Conservation (phyloP, 2,329 filamentous ascomycete genomes). For the Epichloe gansuensis region DNA sequence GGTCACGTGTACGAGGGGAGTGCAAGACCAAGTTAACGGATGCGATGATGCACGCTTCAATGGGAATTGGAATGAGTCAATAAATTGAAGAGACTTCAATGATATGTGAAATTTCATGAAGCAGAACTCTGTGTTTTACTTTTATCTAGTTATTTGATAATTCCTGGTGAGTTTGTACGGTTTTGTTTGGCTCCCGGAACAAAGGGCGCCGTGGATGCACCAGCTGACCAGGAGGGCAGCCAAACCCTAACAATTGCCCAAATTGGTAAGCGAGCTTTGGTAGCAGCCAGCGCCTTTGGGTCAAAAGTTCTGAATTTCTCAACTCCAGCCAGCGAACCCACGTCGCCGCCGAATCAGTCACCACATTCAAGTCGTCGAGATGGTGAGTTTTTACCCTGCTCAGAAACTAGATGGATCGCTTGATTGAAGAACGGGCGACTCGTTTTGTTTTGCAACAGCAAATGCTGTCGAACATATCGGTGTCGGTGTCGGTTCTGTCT, state of each 20-base stretch:
- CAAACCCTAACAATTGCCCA: slow-evolving; percentile 27
- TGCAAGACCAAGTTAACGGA: neutral
- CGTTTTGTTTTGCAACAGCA: neutral
- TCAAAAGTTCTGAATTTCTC: slow-evolving; percentile 36
- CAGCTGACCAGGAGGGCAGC: slow-evolving; percentile 21
- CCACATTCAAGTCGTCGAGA: slow-evolving; percentile 41
- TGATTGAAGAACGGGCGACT: neutral
- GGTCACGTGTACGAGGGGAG: slow-evolving; percentile 1
- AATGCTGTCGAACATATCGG: neutral
- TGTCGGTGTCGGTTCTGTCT: neutral
- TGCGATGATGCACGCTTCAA: neutral
- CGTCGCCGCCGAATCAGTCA: slow-evolving; percentile 43
- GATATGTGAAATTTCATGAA: neutral
- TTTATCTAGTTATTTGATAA: neutral
- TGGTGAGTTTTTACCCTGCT: slow-evolving; percentile 34
- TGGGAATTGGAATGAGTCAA: neutral
- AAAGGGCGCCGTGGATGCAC: neutral
- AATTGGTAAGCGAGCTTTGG: slow-evolving; percentile 34
- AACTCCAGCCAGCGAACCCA: slow-evolving; percentile 34
- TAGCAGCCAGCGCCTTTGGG: slow-evolving; percentile 24
- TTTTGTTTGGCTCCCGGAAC: neutral
- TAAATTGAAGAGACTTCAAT: neutral
- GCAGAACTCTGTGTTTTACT: neutral
- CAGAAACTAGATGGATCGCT: neutral
- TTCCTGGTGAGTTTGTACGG: neutral